phyloP scores from a whole-genome alignment of 257 asterid genomes.

The Jasminum sambac region DNA sequence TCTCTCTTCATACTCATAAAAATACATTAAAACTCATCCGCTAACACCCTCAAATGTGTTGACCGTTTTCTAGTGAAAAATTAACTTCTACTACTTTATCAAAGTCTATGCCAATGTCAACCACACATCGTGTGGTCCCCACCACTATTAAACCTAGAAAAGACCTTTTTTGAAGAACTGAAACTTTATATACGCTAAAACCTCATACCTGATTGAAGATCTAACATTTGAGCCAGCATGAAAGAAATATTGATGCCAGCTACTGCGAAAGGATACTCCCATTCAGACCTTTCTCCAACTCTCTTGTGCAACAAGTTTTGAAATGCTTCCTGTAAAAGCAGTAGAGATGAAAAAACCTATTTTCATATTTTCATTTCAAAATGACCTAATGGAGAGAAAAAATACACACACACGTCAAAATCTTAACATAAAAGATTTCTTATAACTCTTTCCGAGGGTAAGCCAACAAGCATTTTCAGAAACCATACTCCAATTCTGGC shows the following conservation, averaged over 20 bases:
- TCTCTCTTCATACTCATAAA: no score
- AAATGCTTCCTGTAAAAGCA: constrained; percentile 62
- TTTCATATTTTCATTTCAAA: constrained; percentile 3
- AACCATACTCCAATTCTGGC: not conserved
- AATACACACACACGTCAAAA: not conserved
- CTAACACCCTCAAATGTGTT: no score
- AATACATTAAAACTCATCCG: no score
- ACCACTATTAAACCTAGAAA: no score
- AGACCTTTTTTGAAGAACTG: no score
- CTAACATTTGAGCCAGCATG: constrained; percentile 92
- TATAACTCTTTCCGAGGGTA: not conserved
- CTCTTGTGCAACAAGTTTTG: constrained; percentile 76
- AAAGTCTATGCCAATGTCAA: no score
- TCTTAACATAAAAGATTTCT: not conserved
- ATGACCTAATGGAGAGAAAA: not conserved
- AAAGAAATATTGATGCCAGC: constrained; percentile 96
- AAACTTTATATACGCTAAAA: not conserved
- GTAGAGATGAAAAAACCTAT: not conserved
- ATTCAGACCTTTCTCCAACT: constrained; percentile 83
- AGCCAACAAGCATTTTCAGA: not conserved
- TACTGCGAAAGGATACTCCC: constrained; percentile 99
- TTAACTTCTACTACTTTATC: no score
- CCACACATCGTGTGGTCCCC: no score
- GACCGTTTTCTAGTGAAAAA: no score
- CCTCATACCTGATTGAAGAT: constrained; percentile 84